Evolutionary conservation across 306 rosid genomes (phyloP).

Genomic region (Clitoria ternatea): DNA sequence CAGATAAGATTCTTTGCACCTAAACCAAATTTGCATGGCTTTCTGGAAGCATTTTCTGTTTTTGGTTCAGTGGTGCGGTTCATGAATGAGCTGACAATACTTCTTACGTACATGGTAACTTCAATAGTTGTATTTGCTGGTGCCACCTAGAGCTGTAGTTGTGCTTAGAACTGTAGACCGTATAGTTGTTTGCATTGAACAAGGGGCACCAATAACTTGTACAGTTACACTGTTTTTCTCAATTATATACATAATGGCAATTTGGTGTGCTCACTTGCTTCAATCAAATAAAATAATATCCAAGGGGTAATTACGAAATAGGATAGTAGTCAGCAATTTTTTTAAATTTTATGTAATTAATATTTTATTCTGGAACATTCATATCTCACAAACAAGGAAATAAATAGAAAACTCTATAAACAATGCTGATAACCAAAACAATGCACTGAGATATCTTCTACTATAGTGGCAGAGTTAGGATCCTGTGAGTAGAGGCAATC

Average conservation of each 20-base stretch:
- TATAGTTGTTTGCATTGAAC: constrained; percentile 19
- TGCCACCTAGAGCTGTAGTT: constrained; percentile 26
- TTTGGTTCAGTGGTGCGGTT: constrained; percentile 16
- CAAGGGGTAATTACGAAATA: not conserved
- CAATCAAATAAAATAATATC: not conserved
- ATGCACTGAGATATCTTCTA: too few species aligned
- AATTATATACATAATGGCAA: constrained; percentile 28
- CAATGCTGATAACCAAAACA: not conserved
- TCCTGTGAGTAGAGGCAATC: too few species aligned
- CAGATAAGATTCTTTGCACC: constrained; percentile 27
- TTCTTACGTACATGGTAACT: constrained; percentile 42
- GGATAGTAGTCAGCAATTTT: too few species aligned
- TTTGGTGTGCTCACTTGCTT: constrained; percentile 16
- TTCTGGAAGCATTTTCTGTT: constrained; percentile 17
- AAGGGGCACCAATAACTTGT: constrained; percentile 44
- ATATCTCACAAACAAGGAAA: not conserved
- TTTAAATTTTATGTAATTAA: not conserved
- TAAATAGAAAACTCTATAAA: not conserved
- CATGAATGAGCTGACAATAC: constrained; percentile 34
- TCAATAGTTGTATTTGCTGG: constrained; percentile 41
- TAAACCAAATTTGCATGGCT: constrained; percentile 14
- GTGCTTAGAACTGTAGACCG: constrained; percentile 25
- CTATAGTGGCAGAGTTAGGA: too few species aligned
- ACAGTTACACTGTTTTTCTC: constrained; percentile 43
- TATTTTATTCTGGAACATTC: not conserved